phyloP scores from a whole-genome alignment of 2,329 filamentous ascomycete genomes.

The Chrysoporthe austroafricana region DNA sequence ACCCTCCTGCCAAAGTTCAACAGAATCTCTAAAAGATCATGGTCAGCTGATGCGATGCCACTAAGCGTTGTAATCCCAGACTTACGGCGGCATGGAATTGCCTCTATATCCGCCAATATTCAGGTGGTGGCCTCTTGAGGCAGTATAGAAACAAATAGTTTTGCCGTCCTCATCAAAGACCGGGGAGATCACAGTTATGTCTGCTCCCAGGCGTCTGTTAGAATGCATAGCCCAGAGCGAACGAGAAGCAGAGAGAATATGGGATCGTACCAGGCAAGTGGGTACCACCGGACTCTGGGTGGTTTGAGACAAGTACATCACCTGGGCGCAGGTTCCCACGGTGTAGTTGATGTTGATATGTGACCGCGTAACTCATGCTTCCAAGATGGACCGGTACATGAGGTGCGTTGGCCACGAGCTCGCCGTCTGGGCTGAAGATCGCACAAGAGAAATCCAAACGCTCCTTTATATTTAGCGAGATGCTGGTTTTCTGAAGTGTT shows the following conservation, averaged over 20 bases:
- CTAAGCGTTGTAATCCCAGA: background rate
- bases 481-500: slow-evolving; percentile 24
- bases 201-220: slow-evolving; percentile 21
- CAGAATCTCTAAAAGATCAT: slow-evolving; percentile 32
- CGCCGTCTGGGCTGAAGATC: slow-evolving; percentile 25
- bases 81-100: slow-evolving; percentile 43
- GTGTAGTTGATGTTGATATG: slow-evolving; percentile 60
- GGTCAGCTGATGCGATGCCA: background rate
- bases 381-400: slow-evolving; percentile 53
- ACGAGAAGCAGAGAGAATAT: background rate
- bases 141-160: slow-evolving; percentile 46
- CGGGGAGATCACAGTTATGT: slow-evolving; percentile 47
- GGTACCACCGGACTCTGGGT: slow-evolving; percentile 43
- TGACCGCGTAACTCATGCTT: slow-evolving; percentile 25
- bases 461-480: slow-evolving; percentile 26
- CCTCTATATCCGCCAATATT: slow-evolving; percentile 38
- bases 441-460: slow-evolving; percentile 26
- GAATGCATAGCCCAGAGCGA: no score
- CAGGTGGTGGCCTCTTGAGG: slow-evolving; percentile 44
- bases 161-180: slow-evolving; percentile 51
- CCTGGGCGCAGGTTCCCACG: slow-evolving; percentile 67
- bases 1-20: slow-evolving; percentile 28
- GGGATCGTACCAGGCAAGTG: slow-evolving; percentile 38
- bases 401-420: slow-evolving; percentile 46
- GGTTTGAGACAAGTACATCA: slow-evolving; percentile 70